A percentile compares a stretch with the other conserved stretches of the same genome.
These are phyloP conservation scores for Vicia faba DNA, from an alignment of 306 rosid species.

Conservation along the genomic window DNA sequence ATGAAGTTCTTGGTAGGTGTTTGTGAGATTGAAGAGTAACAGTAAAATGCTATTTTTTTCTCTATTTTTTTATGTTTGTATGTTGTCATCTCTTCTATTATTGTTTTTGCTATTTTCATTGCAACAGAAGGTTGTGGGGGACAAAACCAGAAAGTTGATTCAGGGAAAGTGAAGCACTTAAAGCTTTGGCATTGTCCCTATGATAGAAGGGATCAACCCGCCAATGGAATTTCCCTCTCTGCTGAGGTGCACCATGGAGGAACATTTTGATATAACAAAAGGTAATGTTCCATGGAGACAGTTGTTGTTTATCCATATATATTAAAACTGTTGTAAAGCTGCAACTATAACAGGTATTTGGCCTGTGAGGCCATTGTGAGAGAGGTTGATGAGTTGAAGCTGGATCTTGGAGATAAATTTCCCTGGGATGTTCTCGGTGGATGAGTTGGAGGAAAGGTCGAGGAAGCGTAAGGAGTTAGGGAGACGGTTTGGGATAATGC, in stretches of 20 bases:
- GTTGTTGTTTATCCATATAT: conserved; percentile 63
- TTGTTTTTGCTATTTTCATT: conserved; percentile 11
- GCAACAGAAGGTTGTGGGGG: conserved; percentile 61
- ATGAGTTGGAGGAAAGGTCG: conserved; percentile 59
- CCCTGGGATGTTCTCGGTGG: conserved; percentile 61
- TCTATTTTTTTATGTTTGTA: too few relatives aligned
- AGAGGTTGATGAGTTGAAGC: conserved; percentile 62
- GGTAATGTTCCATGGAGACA: conserved; percentile 63
- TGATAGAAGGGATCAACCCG: conserved; percentile 65
- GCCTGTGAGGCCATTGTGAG: conserved; percentile 65
- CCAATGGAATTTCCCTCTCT: conserved; percentile 59
- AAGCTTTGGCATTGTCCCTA: conserved; percentile 64
- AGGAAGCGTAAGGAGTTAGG: conserved; percentile 53
- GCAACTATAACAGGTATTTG: conserved; percentile 57
- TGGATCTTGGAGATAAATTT: conserved; percentile 53
- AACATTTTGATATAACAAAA: conserved; percentile 66
- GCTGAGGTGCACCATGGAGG: conserved; percentile 59
- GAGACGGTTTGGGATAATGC: conserved; percentile 42
- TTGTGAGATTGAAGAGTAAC: too few relatives aligned
- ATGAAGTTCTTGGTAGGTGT: too few relatives aligned
- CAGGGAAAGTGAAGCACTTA: conserved; percentile 64
- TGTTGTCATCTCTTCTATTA: too few relatives aligned
- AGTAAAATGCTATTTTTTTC: too few relatives aligned
- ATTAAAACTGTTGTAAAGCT: conserved; percentile 48
- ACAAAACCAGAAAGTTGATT: conserved; percentile 65